Evolutionary conservation across 2,329 filamentous ascomycete species (phyloP).

Genomic region (Alternaria metachromatica): DNA sequence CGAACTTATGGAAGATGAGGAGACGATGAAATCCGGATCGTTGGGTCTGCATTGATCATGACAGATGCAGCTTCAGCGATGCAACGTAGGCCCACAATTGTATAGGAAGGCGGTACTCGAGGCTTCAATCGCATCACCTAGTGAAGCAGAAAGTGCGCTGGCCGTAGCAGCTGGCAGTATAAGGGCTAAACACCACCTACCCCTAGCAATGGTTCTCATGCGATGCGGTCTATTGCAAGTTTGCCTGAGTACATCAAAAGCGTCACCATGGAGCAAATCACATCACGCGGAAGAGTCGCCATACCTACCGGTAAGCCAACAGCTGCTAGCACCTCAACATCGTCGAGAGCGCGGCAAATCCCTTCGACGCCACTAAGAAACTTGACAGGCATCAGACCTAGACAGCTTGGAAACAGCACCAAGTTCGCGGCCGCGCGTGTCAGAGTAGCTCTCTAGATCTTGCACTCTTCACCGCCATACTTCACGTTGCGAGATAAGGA

Average conservation of each 20-base stretch:
- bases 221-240: background rate
- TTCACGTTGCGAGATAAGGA: background rate
- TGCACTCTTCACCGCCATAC: background rate
- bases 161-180: background rate
- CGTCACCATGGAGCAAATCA: slow-evolving; percentile 18
- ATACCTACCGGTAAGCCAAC: slow-evolving; percentile 11
- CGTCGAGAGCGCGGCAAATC: background rate
- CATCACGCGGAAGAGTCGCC: slow-evolving; percentile 20
- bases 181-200: background rate
- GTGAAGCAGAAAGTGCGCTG: background rate
- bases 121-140: background rate
- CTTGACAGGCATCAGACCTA: background rate
- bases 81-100: background rate
- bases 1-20: slow-evolving; percentile 1
- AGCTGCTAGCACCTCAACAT: background rate
- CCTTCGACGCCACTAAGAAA: background rate
- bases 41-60: background rate
- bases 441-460: background rate
- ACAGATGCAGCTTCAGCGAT: background rate
- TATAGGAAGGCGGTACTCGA: background rate
- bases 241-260: background rate
- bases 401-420: slow-evolving; percentile 1
- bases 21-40: background rate
- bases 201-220: background rate
- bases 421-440: slow-evolving; percentile 1